A percentile compares a stretch with the other conserved stretches of the same genome.
Evolutionary conservation across 768 basidiomycete species (phyloP).

Genomic region (Phlegmacium glaucopus): DNA sequence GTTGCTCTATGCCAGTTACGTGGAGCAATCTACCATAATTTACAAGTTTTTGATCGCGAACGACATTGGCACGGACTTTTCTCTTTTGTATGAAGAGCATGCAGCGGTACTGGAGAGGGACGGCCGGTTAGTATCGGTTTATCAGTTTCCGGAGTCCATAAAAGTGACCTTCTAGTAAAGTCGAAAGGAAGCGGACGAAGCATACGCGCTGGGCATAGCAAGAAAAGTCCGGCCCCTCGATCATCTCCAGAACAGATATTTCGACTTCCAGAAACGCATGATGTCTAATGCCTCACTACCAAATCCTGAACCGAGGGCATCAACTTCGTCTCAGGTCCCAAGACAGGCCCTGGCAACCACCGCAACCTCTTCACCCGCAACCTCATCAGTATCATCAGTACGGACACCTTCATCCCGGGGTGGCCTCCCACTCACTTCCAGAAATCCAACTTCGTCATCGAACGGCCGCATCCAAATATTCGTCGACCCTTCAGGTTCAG

Average conservation of each 20-base stretch:
- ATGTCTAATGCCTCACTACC: slow-evolving; percentile 50
- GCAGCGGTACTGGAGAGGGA: slow-evolving; percentile 81
- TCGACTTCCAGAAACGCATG: slow-evolving; percentile 92
- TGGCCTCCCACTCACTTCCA: slow-evolving; percentile 19
- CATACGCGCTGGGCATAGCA: slow-evolving; percentile 85
- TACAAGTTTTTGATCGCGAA: slow-evolving; percentile 88
- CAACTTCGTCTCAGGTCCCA: slow-evolving; percentile 29
- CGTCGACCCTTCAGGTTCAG: slow-evolving; percentile 62
- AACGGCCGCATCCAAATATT: slow-evolving; percentile 68
- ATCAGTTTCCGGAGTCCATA: slow-evolving; percentile 3
- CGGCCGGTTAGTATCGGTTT: slow-evolving; percentile 54
- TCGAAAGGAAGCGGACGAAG: slow-evolving; percentile 83
- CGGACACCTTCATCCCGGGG: slow-evolving; percentile 27
- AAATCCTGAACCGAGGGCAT: slow-evolving; percentile 31
- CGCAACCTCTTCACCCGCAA: slow-evolving; percentile 39
- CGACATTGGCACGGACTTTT: slow-evolving; percentile 81
- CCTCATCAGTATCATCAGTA: slow-evolving; percentile 31
- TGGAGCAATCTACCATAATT: slow-evolving; percentile 85
- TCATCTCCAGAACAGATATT: slow-evolving; percentile 70
- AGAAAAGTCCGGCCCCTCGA: slow-evolving; percentile 79
- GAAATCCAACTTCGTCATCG: slow-evolving; percentile 31
- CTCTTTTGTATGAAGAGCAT: slow-evolving; percentile 89
- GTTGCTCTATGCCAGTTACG: slow-evolving; percentile 90
- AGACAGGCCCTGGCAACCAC: slow-evolving; percentile 36
- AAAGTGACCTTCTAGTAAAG: slow-evolving; percentile 35